These are phyloP conservation scores for Metschnikowia vanudenii DNA, from an alignment of 805 yeast genomes.

Conservation along the genomic window DNA sequence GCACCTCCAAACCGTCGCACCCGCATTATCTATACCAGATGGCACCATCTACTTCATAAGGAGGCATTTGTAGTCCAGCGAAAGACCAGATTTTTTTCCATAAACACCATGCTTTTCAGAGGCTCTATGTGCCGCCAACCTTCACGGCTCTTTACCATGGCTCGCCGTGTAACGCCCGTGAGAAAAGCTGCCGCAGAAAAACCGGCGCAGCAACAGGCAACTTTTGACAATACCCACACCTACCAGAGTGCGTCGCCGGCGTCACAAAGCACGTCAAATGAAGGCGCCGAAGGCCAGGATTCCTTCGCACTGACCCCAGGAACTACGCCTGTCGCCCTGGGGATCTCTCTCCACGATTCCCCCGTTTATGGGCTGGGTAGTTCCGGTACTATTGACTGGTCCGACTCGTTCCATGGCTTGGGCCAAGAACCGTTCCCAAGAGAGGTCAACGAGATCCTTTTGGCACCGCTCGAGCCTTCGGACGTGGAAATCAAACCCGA, in stretches of 20 bases:
- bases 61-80: no score
- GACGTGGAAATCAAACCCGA: constrained; percentile 96
- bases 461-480: constrained; percentile 57
- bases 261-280: not conserved
- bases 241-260: not conserved
- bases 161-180: constrained; percentile 17
- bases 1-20: no score
- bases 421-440: constrained; percentile 74
- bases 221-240: no score
- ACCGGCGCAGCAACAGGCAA: not conserved
- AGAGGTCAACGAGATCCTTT: constrained; percentile 56
- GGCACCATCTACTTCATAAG: no score
- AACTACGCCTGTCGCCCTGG: constrained; percentile 1
- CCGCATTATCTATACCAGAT: no score
- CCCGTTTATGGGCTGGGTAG: constrained; percentile 21
- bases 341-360: constrained; percentile 23
- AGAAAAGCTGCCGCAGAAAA: constrained; percentile 9
- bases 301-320: not conserved
- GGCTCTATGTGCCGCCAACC: constrained; percentile 4
- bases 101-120: constrained; percentile 8
- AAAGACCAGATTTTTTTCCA: not conserved
- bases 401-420: constrained; percentile 81
- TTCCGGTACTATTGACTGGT: constrained; percentile 61
- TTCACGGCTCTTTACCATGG: constrained; percentile 15
- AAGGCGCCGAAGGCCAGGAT: not conserved